Evolutionary conservation across 1,284 basidiomycete genomes (phyloP).

Genomic region (Microbotryum silenes-acaulis): DNA sequence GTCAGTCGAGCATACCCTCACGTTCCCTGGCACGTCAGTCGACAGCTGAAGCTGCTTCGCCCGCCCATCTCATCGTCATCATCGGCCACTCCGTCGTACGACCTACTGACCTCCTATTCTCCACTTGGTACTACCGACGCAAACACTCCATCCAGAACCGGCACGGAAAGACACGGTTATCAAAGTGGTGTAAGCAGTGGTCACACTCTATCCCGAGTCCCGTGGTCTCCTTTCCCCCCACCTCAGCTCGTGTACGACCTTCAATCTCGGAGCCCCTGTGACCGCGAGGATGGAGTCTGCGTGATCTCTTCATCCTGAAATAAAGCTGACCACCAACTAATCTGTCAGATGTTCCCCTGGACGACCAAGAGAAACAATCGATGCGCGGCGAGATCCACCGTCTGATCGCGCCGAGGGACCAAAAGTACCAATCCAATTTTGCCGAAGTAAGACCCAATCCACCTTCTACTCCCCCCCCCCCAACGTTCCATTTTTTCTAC

Average conservation of each 20-base stretch:
- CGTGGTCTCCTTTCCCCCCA: constrained; percentile 42
- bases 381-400: constrained; percentile 92
- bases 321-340: too few species aligned
- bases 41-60: background rate
- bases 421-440: constrained; percentile 98
- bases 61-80: background rate
- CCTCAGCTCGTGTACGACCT: background rate
- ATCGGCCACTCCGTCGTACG: background rate
- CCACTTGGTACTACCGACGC: background rate
- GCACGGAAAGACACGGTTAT: constrained; percentile 92
- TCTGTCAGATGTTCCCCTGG: constrained; percentile 47
- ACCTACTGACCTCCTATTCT: background rate
- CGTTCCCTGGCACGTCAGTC: background rate
- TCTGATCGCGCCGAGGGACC: constrained; percentile 90
- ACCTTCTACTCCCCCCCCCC: too few species aligned
- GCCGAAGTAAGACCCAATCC: constrained; percentile 64
- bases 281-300: background rate
- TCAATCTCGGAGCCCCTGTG: background rate
- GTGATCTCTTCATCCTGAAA: background rate
- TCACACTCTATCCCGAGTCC: too few species aligned
- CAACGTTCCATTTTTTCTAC: too few species aligned
- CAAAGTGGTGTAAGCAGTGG: constrained; percentile 78
- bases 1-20: constrained; percentile 42
- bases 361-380: constrained; percentile 92
- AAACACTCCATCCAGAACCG: constrained; percentile 59